Base-by-base conservation (phyloP, 257 asterid genomes). In the Osmanthus fragrans region DNA sequence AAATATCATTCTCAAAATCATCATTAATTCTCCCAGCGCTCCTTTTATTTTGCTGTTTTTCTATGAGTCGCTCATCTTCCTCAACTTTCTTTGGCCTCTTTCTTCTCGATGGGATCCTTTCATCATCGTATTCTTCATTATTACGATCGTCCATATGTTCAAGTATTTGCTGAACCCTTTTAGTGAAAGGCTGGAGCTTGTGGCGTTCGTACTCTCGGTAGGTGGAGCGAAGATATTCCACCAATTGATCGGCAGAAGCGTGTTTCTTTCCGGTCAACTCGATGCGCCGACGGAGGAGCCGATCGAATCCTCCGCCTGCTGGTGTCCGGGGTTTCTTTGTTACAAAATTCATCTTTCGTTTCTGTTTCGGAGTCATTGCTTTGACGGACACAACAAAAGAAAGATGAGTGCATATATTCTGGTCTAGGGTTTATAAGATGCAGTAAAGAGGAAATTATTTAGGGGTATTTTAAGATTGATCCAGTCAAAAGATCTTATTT, bases 161-260 rank as follows among this genome's bases (percentile, higher is more conserved):
- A 21, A 82, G 37, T 13, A 87, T 39, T 15, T 77, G 69, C 29
- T 74, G 67, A 21, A 94, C 97, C 8, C 86, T 82, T 75, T 75
- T 85, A 0, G 90, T 81, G 36, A 94, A 83, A 2, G 89, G 91
- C 32, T 73, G 89, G 39, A 84, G 47, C 88, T 86, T 88, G 19
- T 77, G 80, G 68, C 97, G 97, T 29, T 82, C 63, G n/a, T 92
- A 91, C 13, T 77, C 80, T 6, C 86, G 81, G 82, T 83, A 84
- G 29, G 84, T 71, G 34, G 90, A 73, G 45, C 96, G 92, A 80
- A 94, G 92, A 78, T 85, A 88, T 70, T 82, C 87, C 56, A 92
- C 97, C 68, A 94, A 79, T 73, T 94, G 85, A 23, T 94, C 97
- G 11, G 80, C 83, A 65, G 87, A 72, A 16, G 81, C 76, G 39